These are phyloP conservation scores for Mortierella antarctica DNA, from an alignment of 192 early-diverging fungal genomes.

Conservation along the genomic window DNA sequence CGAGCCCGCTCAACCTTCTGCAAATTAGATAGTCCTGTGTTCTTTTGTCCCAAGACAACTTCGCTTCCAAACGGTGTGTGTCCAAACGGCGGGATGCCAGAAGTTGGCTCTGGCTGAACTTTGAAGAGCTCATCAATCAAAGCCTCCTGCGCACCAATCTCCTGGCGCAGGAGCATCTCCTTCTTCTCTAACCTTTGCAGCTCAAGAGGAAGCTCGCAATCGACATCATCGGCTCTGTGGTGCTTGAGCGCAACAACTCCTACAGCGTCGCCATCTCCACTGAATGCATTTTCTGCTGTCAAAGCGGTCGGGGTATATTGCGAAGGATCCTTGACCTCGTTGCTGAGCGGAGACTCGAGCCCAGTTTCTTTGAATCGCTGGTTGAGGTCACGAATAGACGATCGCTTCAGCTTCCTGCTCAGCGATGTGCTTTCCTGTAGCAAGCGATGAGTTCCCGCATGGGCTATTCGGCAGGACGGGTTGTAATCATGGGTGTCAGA, in stretches of 20 bases:
- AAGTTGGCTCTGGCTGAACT: conserved; percentile 5
- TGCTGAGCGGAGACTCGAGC: conserved; percentile 2
- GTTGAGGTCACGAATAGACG: conserved; percentile 29
- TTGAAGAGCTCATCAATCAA: conserved; percentile 36
- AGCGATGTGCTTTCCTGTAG: conserved; percentile 37
- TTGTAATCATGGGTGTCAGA: background rate
- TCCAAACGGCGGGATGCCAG: background rate
- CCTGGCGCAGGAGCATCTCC: conserved; percentile 24
- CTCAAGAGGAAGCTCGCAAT: conserved; percentile 28
- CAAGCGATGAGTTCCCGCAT: conserved; percentile 23
- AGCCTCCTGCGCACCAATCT: conserved; percentile 22
- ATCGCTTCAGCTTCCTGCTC: conserved; percentile 30
- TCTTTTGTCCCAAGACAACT: conserved; percentile 10
- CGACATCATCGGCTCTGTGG: conserved; percentile 35
- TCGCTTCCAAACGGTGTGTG: conserved; percentile 11
- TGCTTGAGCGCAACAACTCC: background rate
- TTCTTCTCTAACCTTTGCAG: conserved; percentile 23
- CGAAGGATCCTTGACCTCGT: conserved; percentile 5
- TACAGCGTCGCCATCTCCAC: background rate
- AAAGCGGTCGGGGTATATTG: conserved; percentile 30
- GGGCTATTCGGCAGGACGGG: conserved; percentile 1
- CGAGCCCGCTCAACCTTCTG: conserved; percentile 31
- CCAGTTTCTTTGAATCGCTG: conserved; percentile 36
- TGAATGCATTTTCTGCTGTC: background rate
- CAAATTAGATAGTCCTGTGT: conserved; percentile 3